Evolutionary conservation across 331 rosid species (phyloP), one percentile per base, ranked within the genome.

Genomic region (Cydonia oblonga): DNA sequence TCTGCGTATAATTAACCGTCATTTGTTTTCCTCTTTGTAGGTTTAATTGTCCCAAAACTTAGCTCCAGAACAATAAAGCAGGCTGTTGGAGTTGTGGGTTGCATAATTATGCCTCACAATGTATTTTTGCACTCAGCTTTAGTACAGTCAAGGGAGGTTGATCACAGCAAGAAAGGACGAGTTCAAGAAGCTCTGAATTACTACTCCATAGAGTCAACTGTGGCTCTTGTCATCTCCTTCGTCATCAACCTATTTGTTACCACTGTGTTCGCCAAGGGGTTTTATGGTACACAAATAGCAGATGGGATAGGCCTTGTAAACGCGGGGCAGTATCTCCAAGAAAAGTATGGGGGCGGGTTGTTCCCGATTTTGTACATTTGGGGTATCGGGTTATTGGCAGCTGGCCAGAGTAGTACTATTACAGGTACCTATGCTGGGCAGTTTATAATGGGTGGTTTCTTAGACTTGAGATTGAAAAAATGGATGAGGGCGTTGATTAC

Each of bases 381-480:
- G 99, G 97, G 81, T 69, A 84, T 95, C 32, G 96, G 99, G 59
- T 78, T 95, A 71, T 83, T 95, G 68, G 99, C 99, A 12, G 97
- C 97, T 1, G 99, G 99, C 14, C 99, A 95, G 74, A 95, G 99
- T 76, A 95, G 98, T 80, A 95, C 99, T 52, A 91, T 95, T 61
- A 95, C 99, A 4, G 97, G 99, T 53, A 95, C 99, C 67, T 95
- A 95, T 79, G 97, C 99, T 11, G 99, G 97, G 24, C 99, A 95
- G 73, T 95, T 95, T 73, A 95, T 95, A 72, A 95, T 95, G 99
- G 96, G 96, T 11, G 99, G 99, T 51, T 95, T 95, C 75, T 81
- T 95, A 33, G 83, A 91, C 79, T 76, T 95, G 75, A 88, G 79
- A 89, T 63, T 95, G 88, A 95, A 95, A 76, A 95, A 95, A 82